Evolutionary conservation across 2,329 filamentous ascomycete genomes (phyloP), one percentile per base, ranked within the genome.

Genomic region (Leptographium radiaticola): DNA sequence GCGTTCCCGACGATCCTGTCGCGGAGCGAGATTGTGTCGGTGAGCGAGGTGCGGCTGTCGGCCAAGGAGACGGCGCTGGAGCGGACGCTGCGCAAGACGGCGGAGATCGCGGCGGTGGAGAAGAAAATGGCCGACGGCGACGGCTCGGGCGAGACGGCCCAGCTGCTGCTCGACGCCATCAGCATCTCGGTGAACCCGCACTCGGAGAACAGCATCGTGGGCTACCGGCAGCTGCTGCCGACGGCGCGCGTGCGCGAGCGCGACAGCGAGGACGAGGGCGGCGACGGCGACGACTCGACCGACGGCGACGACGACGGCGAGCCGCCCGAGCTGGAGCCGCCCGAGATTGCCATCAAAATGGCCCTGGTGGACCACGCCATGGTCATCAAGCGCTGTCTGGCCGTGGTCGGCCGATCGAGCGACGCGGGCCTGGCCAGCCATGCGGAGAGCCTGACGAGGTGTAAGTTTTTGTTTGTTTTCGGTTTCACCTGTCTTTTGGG

Each of bases 31-130:
- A 86, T 97, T 56, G 70, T 94, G 15, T 73, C 80, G 8, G 75
- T 79, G 1, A 78, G 83, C 18, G 83, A 84, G 49, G 67, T 89
- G 18, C 75, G 75, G 12, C 73, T 96, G 31, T 79, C 78, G 36
- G 83, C 90, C 8, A 74, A 93, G 55, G 86, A 96, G 67, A 90
- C 89, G n/a, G 91, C 86, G 0, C 75, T 97, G 57, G 91, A 97
- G 66, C 83, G 91, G 16, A 91, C 93, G 36, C 84, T 88, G 61
- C 82, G 90, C 56, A 96, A 96, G 72, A 95, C 91, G 1, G 81
- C 87, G 55, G 91, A 97, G 68, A 80, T 97, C 71, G 74, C 80
- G 1, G 69, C 77, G 0, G 72, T 95, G 1, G 89, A 95, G 65
- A 87, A 84, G 65, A 82, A 83, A 50, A 75, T 91, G 10, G 70